Conservation (phyloP, 345 rosid species). For the Euphorbia tirucalli region DNA sequence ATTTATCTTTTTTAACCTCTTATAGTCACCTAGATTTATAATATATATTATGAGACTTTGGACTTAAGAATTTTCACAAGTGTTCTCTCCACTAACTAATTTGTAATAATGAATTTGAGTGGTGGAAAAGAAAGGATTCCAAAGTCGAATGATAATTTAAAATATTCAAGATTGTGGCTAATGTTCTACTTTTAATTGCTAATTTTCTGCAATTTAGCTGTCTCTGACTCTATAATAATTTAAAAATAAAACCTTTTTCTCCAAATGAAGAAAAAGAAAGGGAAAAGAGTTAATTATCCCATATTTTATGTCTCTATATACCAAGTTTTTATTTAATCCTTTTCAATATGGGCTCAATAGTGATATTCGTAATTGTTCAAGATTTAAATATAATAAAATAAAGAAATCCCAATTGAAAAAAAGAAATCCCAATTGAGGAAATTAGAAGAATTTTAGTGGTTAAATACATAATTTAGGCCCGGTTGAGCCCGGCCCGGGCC, state of each 20-base stretch:
- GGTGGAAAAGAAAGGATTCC: not conserved
- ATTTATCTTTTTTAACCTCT: not conserved
- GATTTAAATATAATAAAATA: too few species aligned
- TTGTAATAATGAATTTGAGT: slow-evolving; percentile 1
- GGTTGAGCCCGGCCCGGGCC: too few species aligned
- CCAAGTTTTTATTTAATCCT: too few species aligned
- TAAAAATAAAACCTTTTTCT: not conserved
- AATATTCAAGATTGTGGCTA: not conserved
- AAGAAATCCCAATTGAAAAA: too few species aligned
- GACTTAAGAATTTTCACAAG: not conserved
- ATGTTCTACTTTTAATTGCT: not conserved
- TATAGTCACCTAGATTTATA: not conserved
- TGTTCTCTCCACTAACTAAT: not conserved
- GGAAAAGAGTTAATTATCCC: too few species aligned
- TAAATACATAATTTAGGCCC: too few species aligned
- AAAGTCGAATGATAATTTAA: not conserved
- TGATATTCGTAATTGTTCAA: too few species aligned
- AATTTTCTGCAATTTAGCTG: not conserved
- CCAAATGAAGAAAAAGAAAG: too few species aligned
- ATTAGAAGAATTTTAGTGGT: too few species aligned
- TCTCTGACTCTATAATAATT: not conserved
- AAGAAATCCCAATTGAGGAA: too few species aligned
- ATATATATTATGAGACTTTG: not conserved
- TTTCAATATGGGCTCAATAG: too few species aligned
- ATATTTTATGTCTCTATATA: too few species aligned